Evolutionary conservation across 2,329 filamentous ascomycete species (phyloP).

Genomic region (Sarocladiaceae sp.): DNA sequence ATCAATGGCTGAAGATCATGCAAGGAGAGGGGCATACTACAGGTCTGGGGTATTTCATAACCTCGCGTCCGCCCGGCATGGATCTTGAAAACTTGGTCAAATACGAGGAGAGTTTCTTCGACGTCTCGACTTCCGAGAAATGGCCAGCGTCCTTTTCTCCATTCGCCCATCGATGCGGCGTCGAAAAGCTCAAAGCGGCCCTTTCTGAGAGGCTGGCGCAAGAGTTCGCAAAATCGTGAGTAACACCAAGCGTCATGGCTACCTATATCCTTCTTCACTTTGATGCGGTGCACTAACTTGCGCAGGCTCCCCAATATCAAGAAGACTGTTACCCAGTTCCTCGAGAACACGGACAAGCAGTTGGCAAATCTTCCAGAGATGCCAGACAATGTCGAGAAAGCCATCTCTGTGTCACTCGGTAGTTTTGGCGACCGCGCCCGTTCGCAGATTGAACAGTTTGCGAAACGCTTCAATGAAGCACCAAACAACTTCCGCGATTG

Average conservation of each 20-base stretch:
- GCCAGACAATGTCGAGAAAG: constrained; percentile 59
- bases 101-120: constrained; percentile 49
- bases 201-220: constrained; percentile 47
- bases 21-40: constrained; percentile 54
- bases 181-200: constrained; percentile 45
- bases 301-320: constrained; percentile 46
- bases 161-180: constrained; percentile 44
- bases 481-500: constrained; percentile 45
- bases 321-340: constrained; percentile 42
- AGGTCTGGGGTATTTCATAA: constrained; percentile 72
- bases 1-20: constrained; percentile 60
- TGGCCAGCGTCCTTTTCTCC: constrained; percentile 44
- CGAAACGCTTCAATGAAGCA: constrained; percentile 36
- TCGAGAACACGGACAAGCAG: constrained; percentile 45
- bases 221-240: constrained; percentile 46
- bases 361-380: constrained; percentile 59
- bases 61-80: constrained; percentile 57
- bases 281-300: constrained; percentile 14
- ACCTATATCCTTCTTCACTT: too few relatives aligned
- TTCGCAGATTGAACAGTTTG: constrained; percentile 44
- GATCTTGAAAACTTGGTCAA: constrained; percentile 44
- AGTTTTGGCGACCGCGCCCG: constrained; percentile 48
- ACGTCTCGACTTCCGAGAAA: constrained; percentile 25
- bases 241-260: too few relatives aligned
- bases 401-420: constrained; percentile 54